Conservation (phyloP, 179 eudicot genomes). For the Silene noctiflora region DNA sequence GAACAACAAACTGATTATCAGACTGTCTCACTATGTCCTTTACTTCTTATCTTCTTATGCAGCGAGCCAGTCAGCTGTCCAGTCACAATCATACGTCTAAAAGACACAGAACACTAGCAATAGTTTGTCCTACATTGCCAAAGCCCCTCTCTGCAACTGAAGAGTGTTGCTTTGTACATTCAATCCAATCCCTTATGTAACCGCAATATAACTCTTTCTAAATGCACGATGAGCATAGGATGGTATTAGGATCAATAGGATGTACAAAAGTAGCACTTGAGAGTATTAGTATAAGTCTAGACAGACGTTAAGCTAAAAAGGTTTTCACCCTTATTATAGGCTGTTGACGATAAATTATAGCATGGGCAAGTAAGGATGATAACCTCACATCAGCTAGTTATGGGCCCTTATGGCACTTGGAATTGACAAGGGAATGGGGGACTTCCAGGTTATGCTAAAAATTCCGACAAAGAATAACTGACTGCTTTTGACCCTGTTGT, state of each 20-base stretch:
- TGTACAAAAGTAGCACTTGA: no score
- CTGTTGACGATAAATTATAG: not conserved
- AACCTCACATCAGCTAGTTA: not conserved
- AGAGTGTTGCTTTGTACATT: constrained; percentile 4
- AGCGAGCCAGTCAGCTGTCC: not conserved
- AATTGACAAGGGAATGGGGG: not conserved
- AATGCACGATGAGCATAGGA: no score
- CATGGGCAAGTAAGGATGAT: not conserved
- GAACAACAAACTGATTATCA: not conserved
- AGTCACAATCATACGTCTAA: not conserved
- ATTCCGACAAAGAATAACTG: not conserved
- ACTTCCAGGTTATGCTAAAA: not conserved
- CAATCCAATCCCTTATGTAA: not conserved
- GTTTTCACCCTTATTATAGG: not conserved
- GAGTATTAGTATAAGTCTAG: not conserved
- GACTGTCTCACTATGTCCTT: not conserved
- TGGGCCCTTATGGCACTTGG: not conserved
- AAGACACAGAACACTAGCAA: constrained; percentile 5
- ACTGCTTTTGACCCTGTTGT: no score
- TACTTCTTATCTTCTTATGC: not conserved
- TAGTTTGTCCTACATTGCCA: constrained; percentile 5
- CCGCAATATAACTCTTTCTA: not conserved
- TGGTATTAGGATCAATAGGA: no score
- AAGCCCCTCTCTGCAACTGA: not conserved
- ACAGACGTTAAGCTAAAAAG: not conserved